Conservation (phyloP, 2,329 filamentous ascomycete species). For the Pestalotiopsis sp. region DNA sequence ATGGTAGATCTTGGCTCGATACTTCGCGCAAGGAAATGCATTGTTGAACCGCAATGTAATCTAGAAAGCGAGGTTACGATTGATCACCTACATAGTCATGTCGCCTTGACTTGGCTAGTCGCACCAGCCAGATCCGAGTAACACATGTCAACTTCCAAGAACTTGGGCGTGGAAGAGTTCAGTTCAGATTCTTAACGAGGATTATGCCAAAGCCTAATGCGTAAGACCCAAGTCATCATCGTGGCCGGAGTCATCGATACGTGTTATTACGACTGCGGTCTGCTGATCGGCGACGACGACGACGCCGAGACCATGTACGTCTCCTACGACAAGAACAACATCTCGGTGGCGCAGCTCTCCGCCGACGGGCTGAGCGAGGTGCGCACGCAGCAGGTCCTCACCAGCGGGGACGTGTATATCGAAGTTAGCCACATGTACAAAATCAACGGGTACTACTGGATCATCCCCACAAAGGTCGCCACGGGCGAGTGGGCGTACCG, state of each 20-base stretch:
- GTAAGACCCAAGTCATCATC: no score
- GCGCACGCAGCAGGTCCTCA: conserved; percentile 44
- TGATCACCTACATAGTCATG: no score
- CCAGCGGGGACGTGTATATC: conserved; percentile 34
- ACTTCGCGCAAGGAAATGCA: no score
- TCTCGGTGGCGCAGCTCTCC: conserved; percentile 52
- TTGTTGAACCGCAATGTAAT: no score
- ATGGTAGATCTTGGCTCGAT: no score
- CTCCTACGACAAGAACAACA: conserved; percentile 49
- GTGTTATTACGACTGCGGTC: conserved; percentile 59
- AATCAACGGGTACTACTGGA: conserved; percentile 55
- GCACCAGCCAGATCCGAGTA: no score
- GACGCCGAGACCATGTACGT: conserved; percentile 62
- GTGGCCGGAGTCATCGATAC: conserved; percentile 30
- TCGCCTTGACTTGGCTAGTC: no score
- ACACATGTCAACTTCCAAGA: no score
- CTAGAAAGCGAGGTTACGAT: no score
- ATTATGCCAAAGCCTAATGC: no score
- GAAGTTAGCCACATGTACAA: conserved; percentile 60
- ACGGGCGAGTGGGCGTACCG: conserved; percentile 49
- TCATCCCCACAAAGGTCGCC: conserved; percentile 48
- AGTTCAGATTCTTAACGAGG: no score
- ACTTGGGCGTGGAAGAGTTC: no score
- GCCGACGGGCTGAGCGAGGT: conserved; percentile 46
- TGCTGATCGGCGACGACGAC: conserved; percentile 60